Evolutionary conservation across 768 basidiomycete genomes (phyloP), one percentile per base, ranked within the genome.

Genomic region (Amanita phalloides): DNA sequence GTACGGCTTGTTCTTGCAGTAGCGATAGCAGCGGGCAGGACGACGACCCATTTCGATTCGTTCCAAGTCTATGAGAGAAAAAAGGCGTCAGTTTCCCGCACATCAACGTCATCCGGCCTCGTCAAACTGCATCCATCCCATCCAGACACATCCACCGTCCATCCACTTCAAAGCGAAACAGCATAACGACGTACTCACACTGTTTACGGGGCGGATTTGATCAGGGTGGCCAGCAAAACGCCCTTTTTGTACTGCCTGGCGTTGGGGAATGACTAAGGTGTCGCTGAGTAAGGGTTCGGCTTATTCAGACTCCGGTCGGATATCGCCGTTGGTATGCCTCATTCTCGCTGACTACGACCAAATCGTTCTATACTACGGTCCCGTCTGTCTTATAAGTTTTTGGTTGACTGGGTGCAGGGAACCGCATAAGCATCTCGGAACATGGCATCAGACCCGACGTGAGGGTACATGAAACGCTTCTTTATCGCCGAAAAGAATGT

Each of bases 1-100:
- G 76, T 89, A 94, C 23, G 95, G 93, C 82, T 98, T 97, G 82
- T 94, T 95, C 76, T 97, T 97, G 82, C 93, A 97, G 77, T 97
- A 97, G 60, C 93, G 86, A 77, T 95, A 95, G 82, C 92, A 96
- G 63, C 90, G 86, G 72, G 93, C 91, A 57, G 93, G 92, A 77
- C 92, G 90, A 69, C 92, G 90, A 80, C 93, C 93, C 93, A 96
- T 96, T 62, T 78, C 66, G 51, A 56, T 62, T 63, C 49, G 8
- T 44, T 11, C 42, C 43, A 3, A 30, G 51, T 36, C 51, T 52
- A 37, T 14, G 25, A 36, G 17, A 14, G 2, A 8, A 3, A 13
- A 25, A 51, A n/a, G 8, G 3, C 46, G 54, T 53, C 26, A 53
- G 42, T n/a, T 50, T 48, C 28, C 2, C 39, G 28, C 35, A 20